phyloP scores from a whole-genome alignment of 345 rosid genomes.

The Salix suchowensis region DNA sequence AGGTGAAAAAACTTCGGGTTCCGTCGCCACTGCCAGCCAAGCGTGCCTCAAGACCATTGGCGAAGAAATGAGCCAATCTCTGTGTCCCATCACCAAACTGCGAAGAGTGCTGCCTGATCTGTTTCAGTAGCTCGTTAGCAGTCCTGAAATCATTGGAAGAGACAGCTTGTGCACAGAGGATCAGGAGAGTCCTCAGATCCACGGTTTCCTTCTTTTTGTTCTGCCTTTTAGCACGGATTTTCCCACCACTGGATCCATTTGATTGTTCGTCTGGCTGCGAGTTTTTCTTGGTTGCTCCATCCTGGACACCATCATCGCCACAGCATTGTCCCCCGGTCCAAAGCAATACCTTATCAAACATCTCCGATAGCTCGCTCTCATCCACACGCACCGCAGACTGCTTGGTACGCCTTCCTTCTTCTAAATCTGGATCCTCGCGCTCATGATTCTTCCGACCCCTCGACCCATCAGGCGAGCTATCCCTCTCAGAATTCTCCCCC shows the following conservation, averaged over 20 bases:
- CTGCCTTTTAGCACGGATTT: slow-evolving; percentile 45
- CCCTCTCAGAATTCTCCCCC: slow-evolving; percentile 25
- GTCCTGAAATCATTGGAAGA: slow-evolving; percentile 62
- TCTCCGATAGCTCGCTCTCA: slow-evolving; percentile 55
- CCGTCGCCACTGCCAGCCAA: slow-evolving; percentile 49
- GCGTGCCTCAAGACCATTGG: slow-evolving; percentile 79
- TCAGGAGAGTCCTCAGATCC: slow-evolving; percentile 73
- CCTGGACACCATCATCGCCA: neutral
- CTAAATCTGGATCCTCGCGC: slow-evolving; percentile 42
- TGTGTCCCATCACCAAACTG: slow-evolving; percentile 82
- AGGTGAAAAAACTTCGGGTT: slow-evolving; percentile 54
- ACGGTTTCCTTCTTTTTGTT: slow-evolving; percentile 60
- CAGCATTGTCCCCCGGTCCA: slow-evolving; percentile 22
- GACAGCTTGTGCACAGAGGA: slow-evolving; percentile 82
- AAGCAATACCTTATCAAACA: slow-evolving; percentile 63
- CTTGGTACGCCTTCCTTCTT: slow-evolving; percentile 53
- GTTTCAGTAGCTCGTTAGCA: slow-evolving; percentile 67
- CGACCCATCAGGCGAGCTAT: slow-evolving; percentile 23
- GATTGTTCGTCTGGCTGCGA: slow-evolving; percentile 29
- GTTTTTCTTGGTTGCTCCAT: slow-evolving; percentile 9
- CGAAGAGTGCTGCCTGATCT: slow-evolving; percentile 75
- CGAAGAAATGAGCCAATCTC: slow-evolving; percentile 80
- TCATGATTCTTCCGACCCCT: slow-evolving; percentile 53
- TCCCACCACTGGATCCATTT: slow-evolving; percentile 41
- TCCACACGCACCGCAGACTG: slow-evolving; percentile 47